Percentiles rank a stretch among this genome's conserved stretches.
These are phyloP conservation scores for Centella asiatica DNA, from an alignment of 129 eudicot species.

Conservation along the genomic window DNA sequence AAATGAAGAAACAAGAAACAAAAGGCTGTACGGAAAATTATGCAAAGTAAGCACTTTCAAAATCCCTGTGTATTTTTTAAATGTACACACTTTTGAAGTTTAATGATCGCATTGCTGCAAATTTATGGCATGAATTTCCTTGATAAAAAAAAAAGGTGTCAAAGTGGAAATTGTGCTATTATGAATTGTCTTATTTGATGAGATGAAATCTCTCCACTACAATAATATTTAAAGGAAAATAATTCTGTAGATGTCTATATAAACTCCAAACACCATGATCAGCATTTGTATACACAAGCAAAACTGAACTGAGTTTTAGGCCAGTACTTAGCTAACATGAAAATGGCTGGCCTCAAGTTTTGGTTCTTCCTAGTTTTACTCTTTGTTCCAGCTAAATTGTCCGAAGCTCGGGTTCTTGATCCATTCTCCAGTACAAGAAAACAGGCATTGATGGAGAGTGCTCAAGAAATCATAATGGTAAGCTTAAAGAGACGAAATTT, in stretches of 20 bases:
- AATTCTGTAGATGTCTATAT: background rate
- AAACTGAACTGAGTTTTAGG: background rate
- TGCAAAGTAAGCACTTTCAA: too few species aligned
- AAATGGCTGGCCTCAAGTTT: constrained; percentile 14
- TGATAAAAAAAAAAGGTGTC: too few species aligned
- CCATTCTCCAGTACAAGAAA: background rate
- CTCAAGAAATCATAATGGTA: constrained; percentile 4
- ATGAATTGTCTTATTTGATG: background rate
- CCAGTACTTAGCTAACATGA: background rate
- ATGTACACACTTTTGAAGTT: too few species aligned
- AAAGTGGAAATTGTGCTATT: background rate
- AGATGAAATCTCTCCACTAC: background rate
- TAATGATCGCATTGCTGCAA: too few species aligned
- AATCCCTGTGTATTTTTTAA: too few species aligned
- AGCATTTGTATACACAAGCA: background rate
- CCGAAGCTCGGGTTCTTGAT: constrained; percentile 6
- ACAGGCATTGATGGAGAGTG: constrained; percentile 11
- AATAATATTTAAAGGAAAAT: background rate
- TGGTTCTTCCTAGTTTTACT: constrained; percentile 13
- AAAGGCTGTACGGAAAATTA: too few species aligned
- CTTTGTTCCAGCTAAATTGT: background rate
- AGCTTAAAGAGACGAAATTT: background rate
- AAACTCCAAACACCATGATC: background rate
- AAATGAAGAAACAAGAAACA: too few species aligned
- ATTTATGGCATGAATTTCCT: too few species aligned